phyloP scores from a whole-genome alignment of 2,329 filamentous ascomycete genomes.

The Hymenoscyphus repandus region DNA sequence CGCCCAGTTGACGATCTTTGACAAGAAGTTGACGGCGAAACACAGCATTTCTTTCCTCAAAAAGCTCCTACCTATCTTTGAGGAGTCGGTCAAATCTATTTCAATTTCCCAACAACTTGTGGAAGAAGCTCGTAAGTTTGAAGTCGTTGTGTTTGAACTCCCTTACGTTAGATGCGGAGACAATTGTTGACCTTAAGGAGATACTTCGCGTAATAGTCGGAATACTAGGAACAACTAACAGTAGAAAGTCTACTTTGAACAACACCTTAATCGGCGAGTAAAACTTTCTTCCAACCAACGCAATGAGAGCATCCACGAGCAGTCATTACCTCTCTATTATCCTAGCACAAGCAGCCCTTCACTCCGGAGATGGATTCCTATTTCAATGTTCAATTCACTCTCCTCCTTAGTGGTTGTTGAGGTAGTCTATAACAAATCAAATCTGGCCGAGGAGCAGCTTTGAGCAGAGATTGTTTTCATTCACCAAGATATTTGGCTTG shows the following conservation, averaged over 20 bases:
- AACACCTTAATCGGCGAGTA: conserved; percentile 39
- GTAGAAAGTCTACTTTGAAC: conserved; percentile 17
- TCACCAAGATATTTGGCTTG: conserved; percentile 13
- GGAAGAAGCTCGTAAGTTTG: too few species aligned
- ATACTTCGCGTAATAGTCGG: conserved; percentile 10
- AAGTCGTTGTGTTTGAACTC: too few species aligned
- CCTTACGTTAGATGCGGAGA: too few species aligned
- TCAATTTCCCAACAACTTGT: too few species aligned
- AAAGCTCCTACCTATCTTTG: too few species aligned
- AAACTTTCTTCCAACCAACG: conserved; percentile 41
- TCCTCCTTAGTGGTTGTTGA: conserved; percentile 23
- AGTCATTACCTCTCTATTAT: conserved; percentile 29
- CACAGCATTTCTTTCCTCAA: too few species aligned
- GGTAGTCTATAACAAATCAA: conserved; percentile 38
- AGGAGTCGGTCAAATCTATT: too few species aligned
- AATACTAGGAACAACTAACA: conserved; percentile 17
- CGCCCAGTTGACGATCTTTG: too few species aligned
- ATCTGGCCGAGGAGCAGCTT: conserved; percentile 31
- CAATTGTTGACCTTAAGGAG: not conserved
- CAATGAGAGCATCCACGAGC: conserved; percentile 43
- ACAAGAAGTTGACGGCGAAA: too few species aligned
- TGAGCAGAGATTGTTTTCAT: conserved; percentile 37
- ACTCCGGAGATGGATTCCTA: conserved; percentile 37
- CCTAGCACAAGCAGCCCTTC: not conserved
- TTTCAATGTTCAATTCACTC: not conserved